Evolutionary conservation across 495 filamentous ascomycete species (phyloP).

Genomic region (Tuber microsphaerosporum): DNA sequence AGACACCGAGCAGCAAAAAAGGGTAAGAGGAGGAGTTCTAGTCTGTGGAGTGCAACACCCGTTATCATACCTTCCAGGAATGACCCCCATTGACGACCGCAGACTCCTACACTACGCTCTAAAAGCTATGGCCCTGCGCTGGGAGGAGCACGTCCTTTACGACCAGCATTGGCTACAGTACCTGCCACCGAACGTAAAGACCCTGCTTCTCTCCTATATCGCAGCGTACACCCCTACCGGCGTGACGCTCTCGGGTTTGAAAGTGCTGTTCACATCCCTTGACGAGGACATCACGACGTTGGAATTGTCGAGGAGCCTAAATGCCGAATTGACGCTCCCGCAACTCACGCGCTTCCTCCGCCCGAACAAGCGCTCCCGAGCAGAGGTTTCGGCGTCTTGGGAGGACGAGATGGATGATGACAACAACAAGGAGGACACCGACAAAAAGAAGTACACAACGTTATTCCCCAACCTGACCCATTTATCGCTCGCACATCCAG

Average conservation of each 20-base stretch:
- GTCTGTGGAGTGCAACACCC: not conserved
- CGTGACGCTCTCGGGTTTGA: slow-evolving; percentile 13
- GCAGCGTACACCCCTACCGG: slow-evolving; percentile 8
- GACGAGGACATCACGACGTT: slow-evolving; percentile 32
- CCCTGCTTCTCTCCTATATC: slow-evolving; percentile 25
- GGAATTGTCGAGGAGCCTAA: slow-evolving; percentile 19
- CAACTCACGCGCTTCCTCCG: slow-evolving; percentile 18
- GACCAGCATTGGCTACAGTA: slow-evolving; percentile 34
- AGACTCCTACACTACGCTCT: slow-evolving; percentile 16
- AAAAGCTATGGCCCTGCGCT: slow-evolving; percentile 21
- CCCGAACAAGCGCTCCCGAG: not conserved
- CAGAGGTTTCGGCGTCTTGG: not conserved
- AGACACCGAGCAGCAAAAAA: slow-evolving; percentile 4
- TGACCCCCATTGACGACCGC: slow-evolving; percentile 5
- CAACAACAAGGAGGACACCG: not conserved
- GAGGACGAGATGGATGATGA: not conserved
- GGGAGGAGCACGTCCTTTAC: slow-evolving; percentile 27
- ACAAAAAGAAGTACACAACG: not conserved
- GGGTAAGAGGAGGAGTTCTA: not conserved
- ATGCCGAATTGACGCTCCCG: slow-evolving; percentile 11
- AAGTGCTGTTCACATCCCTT: slow-evolving; percentile 15
- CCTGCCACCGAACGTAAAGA: slow-evolving; percentile 28
- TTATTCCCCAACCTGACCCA: slow-evolving; percentile 28
- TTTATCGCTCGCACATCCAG: slow-evolving; percentile 28
- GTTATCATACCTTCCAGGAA: slow-evolving; percentile 22